Percentiles rank a stretch among this genome's conserved stretches.
phyloP scores from a whole-genome alignment of 2,329 filamentous ascomycete genomes.

The Sclerotinia nivalis region DNA sequence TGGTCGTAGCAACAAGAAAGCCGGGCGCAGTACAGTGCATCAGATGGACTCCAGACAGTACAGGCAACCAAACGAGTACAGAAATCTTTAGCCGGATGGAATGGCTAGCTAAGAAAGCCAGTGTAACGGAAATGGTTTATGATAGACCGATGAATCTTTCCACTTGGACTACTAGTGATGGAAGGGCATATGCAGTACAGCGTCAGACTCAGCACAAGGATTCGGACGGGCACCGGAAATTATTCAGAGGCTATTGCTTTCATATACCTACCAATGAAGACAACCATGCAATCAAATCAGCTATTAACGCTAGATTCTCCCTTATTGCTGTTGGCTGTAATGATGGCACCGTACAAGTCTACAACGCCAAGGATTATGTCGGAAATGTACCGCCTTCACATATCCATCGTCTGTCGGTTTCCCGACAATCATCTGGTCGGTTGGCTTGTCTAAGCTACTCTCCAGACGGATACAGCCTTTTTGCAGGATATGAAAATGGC shows the following conservation, averaged over 20 bases:
- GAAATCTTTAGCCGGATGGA: constrained; percentile 85
- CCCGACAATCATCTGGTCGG: constrained; percentile 64
- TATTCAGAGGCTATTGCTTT: constrained; percentile 92
- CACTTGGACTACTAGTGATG: constrained; percentile 88
- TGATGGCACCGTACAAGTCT: constrained; percentile 81
- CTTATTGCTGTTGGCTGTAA: constrained; percentile 83
- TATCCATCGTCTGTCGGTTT: constrained; percentile 68
- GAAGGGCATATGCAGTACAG: constrained; percentile 88
- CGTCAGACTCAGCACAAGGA: constrained; percentile 54
- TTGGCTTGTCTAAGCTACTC: constrained; percentile 82
- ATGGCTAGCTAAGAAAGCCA: constrained; percentile 78
- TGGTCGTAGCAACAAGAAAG: constrained; percentile 87
- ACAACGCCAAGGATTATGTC: constrained; percentile 87
- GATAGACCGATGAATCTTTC: constrained; percentile 95
- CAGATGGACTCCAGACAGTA: constrained; percentile 83
- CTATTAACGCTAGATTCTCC: constrained; percentile 94
- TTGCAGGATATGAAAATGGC: constrained; percentile 87
- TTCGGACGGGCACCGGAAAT: constrained; percentile 51
- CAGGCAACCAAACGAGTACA: constrained; percentile 82
- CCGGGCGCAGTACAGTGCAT: constrained; percentile 97
- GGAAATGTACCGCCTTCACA: constrained; percentile 92
- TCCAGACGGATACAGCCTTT: constrained; percentile 93
- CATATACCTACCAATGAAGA: constrained; percentile 65
- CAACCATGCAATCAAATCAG: constrained; percentile 68
- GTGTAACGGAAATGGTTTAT: constrained; percentile 82